Conservation (phyloP, 139 green algal species). For the Ulvella scutata region DNA sequence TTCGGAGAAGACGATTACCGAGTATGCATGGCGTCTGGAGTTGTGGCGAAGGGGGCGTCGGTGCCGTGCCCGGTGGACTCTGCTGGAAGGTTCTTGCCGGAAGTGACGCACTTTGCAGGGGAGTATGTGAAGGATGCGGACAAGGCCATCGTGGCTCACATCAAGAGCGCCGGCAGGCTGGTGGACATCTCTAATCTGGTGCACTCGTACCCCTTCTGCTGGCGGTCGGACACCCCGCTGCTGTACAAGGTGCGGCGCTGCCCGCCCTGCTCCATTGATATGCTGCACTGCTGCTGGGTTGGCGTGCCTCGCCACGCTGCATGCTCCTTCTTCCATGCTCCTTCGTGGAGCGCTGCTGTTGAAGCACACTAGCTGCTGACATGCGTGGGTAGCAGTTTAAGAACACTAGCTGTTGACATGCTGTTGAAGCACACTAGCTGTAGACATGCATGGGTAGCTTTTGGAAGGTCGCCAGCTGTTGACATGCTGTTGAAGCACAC, state of each 20-base stretch:
- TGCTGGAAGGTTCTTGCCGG: constrained; percentile 64
- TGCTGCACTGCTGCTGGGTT: too few relatives aligned
- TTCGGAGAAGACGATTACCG: constrained; percentile 98
- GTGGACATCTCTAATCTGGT: constrained; percentile 49
- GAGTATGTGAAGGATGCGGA: constrained; percentile 82
- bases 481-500: too few relatives aligned
- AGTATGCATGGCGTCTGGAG: constrained; percentile 71
- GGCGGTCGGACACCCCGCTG: constrained; percentile 91
- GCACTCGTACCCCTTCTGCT: constrained; percentile 97
- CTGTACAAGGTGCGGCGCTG: constrained; percentile 56
- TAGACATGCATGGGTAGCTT: too few relatives aligned
- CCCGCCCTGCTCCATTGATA: too few relatives aligned
- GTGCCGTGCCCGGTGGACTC: constrained; percentile 83
- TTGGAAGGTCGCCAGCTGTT: too few relatives aligned
- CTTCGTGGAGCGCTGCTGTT: too few relatives aligned
- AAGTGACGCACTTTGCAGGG: constrained; percentile 68
- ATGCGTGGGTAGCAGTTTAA: too few relatives aligned
- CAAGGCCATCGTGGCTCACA: constrained; percentile 76
- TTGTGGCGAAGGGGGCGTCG: constrained; percentile 58
- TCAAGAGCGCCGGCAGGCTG: constrained; percentile 68
- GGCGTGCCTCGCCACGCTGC: too few relatives aligned
- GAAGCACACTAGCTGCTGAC: too few relatives aligned
- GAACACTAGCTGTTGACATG: too few relatives aligned
- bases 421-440: too few relatives aligned
- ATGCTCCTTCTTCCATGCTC: too few relatives aligned